Evolutionary conservation across 345 rosid genomes (phyloP), one percentile per base, ranked within the genome.

Genomic region (Hevea brasiliensis): DNA sequence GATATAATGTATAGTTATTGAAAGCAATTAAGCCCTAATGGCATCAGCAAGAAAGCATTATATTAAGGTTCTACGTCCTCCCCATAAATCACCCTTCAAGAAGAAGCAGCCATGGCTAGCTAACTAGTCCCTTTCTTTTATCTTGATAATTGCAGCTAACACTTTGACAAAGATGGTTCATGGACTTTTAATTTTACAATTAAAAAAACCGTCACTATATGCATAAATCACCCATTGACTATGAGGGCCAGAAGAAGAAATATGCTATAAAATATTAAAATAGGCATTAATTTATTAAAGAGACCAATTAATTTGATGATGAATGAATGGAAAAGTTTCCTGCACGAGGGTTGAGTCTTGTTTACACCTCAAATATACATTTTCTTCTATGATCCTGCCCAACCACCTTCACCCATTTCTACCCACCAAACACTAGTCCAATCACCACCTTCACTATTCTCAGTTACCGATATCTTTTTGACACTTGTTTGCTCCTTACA

Each of bases 351-450:
- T 82, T 85, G 86, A 83, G 87, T 81, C 83, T 80, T 83, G 72
- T 74, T 81, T 73, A 84, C 84, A 80, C 84, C 62, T 70, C 53
- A 66, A 48, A 24, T 45, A 8, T 32, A 32, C 37, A 4, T 32
- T 82, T 80, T 74, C 70, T 72, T 82, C 61, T 58, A 76, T 69
- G 75, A 78, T 80, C 75, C 66, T 72, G 85, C 61, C 94, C 97
- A 92, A 90, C 98, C 88, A 94, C 96, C 93, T 90, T 88, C 92
- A 94, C 89, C 98, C 90, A 90, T 88, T 88, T 85, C 89, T 85
- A 93, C 89, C 98, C 80, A 89, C 94, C 95, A 73, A 79, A 80
- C 72, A 71, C 80, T 73, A 70, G 75, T 77, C 84, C 80, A 85
- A 80, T 73, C 62, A 40, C 27, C 74, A 82, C 70, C 65, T 70